phyloP scores from a whole-genome alignment of 225 moss, liverwort and hornwort genomes.

The Antitrichia curtipendula region DNA sequence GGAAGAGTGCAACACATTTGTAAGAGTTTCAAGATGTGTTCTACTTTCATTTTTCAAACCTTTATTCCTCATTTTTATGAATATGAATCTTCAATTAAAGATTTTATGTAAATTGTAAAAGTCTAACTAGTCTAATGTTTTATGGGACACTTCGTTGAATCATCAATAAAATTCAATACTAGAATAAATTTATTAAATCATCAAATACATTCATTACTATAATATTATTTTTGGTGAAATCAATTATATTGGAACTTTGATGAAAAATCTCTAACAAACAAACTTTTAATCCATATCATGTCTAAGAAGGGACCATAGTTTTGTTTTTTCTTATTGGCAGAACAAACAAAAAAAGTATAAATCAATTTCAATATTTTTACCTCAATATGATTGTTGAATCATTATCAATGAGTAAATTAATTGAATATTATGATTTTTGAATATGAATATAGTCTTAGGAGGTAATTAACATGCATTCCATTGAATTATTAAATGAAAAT shows the following conservation, averaged over 20 bases:
- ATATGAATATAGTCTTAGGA: background rate
- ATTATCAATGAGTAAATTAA: too few species aligned
- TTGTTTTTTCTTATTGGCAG: accelerated
- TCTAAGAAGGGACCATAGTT: background rate
- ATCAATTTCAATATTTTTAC: background rate
- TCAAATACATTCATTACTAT: background rate
- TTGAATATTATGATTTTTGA: background rate
- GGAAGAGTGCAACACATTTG: background rate
- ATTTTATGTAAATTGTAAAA: background rate
- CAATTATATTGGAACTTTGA: accelerated
- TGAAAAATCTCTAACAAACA: background rate
- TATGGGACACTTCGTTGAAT: background rate
- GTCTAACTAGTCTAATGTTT: too few species aligned
- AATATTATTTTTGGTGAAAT: background rate
- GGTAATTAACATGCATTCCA: accelerated
- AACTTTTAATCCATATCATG: background rate
- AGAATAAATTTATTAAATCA: background rate
- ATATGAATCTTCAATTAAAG: background rate
- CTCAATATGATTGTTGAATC: background rate
- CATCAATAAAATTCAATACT: background rate
- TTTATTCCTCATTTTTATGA: background rate
- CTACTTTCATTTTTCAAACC: background rate
- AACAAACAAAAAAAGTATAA: background rate
- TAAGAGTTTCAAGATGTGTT: background rate
- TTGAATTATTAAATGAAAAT: background rate